phyloP scores from a whole-genome alignment of 352 stramenopile genomes.

The Phytophthora meadii region DNA sequence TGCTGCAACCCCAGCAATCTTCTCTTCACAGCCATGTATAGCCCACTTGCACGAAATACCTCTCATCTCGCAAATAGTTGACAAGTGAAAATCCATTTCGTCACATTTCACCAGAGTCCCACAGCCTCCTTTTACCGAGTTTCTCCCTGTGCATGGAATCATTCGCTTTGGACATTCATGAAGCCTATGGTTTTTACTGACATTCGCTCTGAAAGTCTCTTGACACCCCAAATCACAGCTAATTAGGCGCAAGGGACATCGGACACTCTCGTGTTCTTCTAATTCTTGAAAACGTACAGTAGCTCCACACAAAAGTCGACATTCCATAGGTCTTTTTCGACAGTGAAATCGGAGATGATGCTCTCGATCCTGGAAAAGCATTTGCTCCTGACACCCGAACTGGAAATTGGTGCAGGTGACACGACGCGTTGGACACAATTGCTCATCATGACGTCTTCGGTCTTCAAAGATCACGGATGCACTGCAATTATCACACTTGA shows the following conservation, averaged over 20 bases:
- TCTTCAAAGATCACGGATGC: conserved; percentile 45
- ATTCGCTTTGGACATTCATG: conserved; percentile 64
- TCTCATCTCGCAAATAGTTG: conserved; percentile 54
- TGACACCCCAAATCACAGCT: conserved; percentile 49
- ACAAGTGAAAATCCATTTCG: conserved; percentile 68
- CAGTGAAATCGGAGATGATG: conserved; percentile 62
- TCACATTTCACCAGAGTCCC: conserved; percentile 51
- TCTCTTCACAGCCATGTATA: conserved; percentile 49
- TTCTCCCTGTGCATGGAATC: conserved; percentile 44
- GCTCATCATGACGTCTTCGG: conserved; percentile 38
- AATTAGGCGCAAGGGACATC: conserved; percentile 58
- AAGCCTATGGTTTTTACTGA: conserved; percentile 42
- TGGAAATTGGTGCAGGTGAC: conserved; percentile 64
- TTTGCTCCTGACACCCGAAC: conserved; percentile 50
- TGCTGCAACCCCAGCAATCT: conserved; percentile 46
- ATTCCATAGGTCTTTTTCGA: conserved; percentile 57
- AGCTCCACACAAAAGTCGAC: conserved; percentile 56
- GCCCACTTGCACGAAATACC: conserved; percentile 62
- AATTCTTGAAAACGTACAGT: conserved; percentile 53
- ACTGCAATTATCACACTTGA: conserved; percentile 65
- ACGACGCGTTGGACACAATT: conserved; percentile 42
- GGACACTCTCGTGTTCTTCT: conserved; percentile 53
- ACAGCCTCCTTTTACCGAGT: conserved; percentile 42
- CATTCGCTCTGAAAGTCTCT: conserved; percentile 51
- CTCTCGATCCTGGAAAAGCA: conserved; percentile 45